A percentile compares a stretch with the other conserved stretches of the same genome.
Conservation (phyloP, 2,329 filamentous ascomycete genomes). For the Cryphonectria japonica region DNA sequence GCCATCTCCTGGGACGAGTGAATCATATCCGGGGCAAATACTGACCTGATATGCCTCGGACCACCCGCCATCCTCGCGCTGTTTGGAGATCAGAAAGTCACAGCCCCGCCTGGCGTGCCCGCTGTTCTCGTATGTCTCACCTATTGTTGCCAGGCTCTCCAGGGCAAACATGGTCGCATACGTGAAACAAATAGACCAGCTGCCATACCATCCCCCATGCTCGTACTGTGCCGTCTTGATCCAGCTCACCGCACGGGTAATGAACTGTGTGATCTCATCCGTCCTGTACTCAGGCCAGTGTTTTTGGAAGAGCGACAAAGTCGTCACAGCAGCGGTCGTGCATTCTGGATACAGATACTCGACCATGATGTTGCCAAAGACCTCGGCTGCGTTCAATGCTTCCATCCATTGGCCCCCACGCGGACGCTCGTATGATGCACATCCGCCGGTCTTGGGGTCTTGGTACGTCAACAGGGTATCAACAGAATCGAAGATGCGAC, state of each 20-base stretch:
- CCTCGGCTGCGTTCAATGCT: slow-evolving; percentile 90
- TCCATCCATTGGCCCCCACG: slow-evolving; percentile 80
- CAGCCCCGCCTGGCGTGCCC: slow-evolving; percentile 74
- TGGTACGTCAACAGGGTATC: slow-evolving; percentile 93
- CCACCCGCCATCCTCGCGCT: slow-evolving; percentile 91
- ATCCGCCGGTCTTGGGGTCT: slow-evolving; percentile 77
- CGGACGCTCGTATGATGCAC: slow-evolving; percentile 85
- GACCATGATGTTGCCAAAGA: slow-evolving; percentile 97
- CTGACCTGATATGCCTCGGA: slow-evolving; percentile 84
- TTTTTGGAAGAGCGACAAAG: slow-evolving; percentile 78
- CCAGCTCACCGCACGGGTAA: slow-evolving; percentile 75
- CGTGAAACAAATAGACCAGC: slow-evolving; percentile 97
- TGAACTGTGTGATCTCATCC: slow-evolving; percentile 74
- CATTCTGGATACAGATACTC: slow-evolving; percentile 99
- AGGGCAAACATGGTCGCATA: slow-evolving; percentile 97
- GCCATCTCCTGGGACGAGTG: neutral
- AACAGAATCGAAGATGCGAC: slow-evolving; percentile 82
- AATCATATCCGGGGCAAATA: neutral
- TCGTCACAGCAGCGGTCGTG: slow-evolving; percentile 92
- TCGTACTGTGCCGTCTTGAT: slow-evolving; percentile 77
- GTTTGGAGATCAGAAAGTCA: slow-evolving; percentile 82
- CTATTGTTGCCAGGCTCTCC: slow-evolving; percentile 79
- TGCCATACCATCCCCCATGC: slow-evolving; percentile 97
- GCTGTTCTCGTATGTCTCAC: slow-evolving; percentile 80
- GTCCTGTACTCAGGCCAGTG: slow-evolving; percentile 81